Evolutionary conservation across 1,284 basidiomycete species (phyloP), one percentile per base, ranked within the genome.

Genomic region (Tranzscheliella williamsii): DNA sequence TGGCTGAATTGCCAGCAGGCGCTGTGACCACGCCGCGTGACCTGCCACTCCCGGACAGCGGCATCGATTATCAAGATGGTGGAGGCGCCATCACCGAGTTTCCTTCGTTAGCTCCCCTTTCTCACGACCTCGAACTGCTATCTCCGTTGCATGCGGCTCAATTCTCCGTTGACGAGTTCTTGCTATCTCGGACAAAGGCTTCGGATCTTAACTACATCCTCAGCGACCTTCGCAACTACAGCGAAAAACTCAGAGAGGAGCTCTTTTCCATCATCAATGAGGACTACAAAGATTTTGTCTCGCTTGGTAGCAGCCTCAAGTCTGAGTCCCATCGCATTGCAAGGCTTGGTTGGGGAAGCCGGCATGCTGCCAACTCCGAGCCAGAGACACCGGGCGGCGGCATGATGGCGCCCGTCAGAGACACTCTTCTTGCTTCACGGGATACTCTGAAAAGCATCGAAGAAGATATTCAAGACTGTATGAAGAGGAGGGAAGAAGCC

Each of bases 241-340:
- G 91, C 49, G 84, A 85, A 1, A 82, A 83, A 13, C 80, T 98
- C 65, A 91, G 93, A 73, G 89, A 92, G 75, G 91, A 95, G 76
- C 84, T 98, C 23, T 90, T 96, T 23, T 86, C 86, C 72, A 85
- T 97, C 73, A 96, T 98, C 78, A 96, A 98, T 78, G 88, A 92
- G 72, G 93, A 97, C 79, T 97, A 97, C 78, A 91, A 92, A 78
- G 92, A 92, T 34, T 97, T 97, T 78, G 95, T 98, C 64, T 91
- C 89, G 65, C 82, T 98, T 20, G 93, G 92, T 4, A 58, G 50
- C 41, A 53, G 47, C 24, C 47, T 64, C 47, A 50, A 54, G 21
- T 27, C 61, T 1, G 61, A 64, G 24, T 56, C 61, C 5, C 55
- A 64, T 31, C 45, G 61, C 0, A 64, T 64, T 16, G 50, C 42